Conservation (phyloP, 164 flowering plant species). For the Stephania cephalantha region DNA sequence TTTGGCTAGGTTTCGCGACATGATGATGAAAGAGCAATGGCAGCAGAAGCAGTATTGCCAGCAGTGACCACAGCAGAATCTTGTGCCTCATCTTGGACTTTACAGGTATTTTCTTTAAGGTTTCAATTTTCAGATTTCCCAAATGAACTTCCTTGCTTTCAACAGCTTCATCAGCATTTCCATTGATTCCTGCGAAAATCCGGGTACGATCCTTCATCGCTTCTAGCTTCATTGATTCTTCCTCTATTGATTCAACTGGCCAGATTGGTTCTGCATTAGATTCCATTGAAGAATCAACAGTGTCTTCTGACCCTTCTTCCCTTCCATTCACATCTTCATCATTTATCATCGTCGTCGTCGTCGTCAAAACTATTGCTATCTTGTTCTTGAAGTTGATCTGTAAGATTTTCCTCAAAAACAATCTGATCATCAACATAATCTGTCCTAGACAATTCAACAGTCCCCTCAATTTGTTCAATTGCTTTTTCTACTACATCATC, state of each 20-base stretch:
- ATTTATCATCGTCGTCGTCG: not conserved
- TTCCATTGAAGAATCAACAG: conserved; percentile 21
- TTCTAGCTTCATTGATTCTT: conserved; percentile 4
- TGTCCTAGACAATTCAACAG: not conserved
- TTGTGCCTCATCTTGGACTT: not conserved
- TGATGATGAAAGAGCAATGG: not conserved
- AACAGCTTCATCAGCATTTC: not conserved
- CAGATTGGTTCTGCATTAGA: conserved; percentile 25
- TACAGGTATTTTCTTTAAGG: not conserved
- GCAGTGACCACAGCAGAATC: not conserved
- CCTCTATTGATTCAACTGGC: conserved; percentile 27
- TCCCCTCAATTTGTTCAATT: not conserved
- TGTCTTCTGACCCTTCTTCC: conserved; percentile 22
- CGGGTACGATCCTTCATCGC: conserved; percentile 2
- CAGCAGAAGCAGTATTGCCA: not conserved
- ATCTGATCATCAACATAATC: not conserved
- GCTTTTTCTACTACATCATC: not conserved
- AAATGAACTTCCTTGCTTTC: not conserved
- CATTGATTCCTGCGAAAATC: not conserved
- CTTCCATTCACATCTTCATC: conserved; percentile 6
- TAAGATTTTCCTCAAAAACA: not conserved
- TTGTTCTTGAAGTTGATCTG: conserved; percentile 10
- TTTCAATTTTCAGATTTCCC: not conserved
- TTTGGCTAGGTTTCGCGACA: not conserved
- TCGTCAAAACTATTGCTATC: not conserved